Conservation (phyloP, 495 filamentous ascomycete species). For the Articulospora tetracladia region DNA sequence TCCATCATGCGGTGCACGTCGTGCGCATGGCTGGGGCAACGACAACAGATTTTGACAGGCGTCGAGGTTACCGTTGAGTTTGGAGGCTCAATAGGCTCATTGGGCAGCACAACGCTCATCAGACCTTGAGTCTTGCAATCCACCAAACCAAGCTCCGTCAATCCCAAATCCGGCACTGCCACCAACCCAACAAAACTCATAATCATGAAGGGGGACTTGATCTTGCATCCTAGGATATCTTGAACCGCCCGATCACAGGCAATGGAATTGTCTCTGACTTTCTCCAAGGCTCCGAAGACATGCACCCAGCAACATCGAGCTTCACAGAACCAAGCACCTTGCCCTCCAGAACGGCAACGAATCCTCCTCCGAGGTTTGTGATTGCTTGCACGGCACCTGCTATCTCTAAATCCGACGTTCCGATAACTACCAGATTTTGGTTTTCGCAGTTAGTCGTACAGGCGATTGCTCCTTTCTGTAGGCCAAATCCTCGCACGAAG, state of each 20-base stretch:
- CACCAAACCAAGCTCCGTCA: conserved; percentile 6
- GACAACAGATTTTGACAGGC: conserved; percentile 6
- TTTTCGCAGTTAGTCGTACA: conserved; percentile 13
- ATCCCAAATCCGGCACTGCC: conserved; percentile 6
- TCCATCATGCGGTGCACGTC: conserved; percentile 6
- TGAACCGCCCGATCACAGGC: not conserved
- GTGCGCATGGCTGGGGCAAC: conserved; percentile 1
- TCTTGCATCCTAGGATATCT: not conserved
- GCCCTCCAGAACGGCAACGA: conserved; percentile 4
- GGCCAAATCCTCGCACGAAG: conserved; percentile 4
- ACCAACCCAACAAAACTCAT: conserved; percentile 6
- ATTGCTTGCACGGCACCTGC: conserved; percentile 3
- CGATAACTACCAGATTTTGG: conserved; percentile 10
- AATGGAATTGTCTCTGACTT: not conserved
- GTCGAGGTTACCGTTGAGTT: not conserved
- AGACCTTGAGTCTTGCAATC: conserved; percentile 5
- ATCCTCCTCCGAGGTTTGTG: conserved; percentile 3
- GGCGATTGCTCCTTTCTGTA: conserved; percentile 7
- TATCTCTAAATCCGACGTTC: conserved; percentile 7
- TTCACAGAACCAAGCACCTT: conserved; percentile 5
- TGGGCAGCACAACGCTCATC: conserved; percentile 5
- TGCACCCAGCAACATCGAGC: conserved; percentile 13
- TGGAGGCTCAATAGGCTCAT: not conserved
- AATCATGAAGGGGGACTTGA: conserved; percentile 9
- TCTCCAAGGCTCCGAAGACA: conserved; percentile 8